These are phyloP conservation scores for Hypoxylon rickii DNA, from an alignment of 495 filamentous ascomycete species.

Conservation along the genomic window DNA sequence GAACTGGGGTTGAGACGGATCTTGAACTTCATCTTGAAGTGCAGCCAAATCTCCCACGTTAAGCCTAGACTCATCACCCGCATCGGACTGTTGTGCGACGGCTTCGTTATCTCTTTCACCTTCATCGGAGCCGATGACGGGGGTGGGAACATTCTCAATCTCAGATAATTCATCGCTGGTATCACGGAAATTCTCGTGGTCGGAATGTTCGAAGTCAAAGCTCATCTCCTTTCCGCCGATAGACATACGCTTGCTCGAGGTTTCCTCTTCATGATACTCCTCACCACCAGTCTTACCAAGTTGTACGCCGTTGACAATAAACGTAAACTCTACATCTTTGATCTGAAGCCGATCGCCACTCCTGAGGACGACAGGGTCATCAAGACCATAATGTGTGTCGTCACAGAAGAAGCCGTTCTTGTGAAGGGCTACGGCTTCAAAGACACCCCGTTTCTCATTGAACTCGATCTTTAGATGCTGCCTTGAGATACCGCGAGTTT, in stretches of 20 bases:
- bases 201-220: constrained; percentile 67
- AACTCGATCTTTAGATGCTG: constrained; percentile 84
- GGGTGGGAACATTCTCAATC: constrained; percentile 34
- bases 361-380: constrained; percentile 66
- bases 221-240: constrained; percentile 64
- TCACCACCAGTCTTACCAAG: constrained; percentile 71
- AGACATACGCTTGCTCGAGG: constrained; percentile 49
- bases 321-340: constrained; percentile 73
- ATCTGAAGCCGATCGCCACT: constrained; percentile 79
- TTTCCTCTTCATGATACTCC: constrained; percentile 48
- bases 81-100: constrained; percentile 44
- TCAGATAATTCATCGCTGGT: constrained; percentile 55
- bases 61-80: constrained; percentile 43
- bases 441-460: constrained; percentile 72
- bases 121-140: constrained; percentile 23
- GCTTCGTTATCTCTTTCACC: constrained; percentile 40
- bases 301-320: constrained; percentile 74
- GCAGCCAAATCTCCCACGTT: constrained; percentile 45
- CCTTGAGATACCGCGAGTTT: constrained; percentile 78
- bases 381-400: constrained; percentile 65
- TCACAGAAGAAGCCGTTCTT: constrained; percentile 87
- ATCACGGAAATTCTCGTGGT: constrained; percentile 54
- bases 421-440: constrained; percentile 80
- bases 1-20: constrained; percentile 34
- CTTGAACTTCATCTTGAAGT: constrained; percentile 44